Evolutionary conservation across 345 rosid genomes (phyloP).

Genomic region (Alliaria petiolata): DNA sequence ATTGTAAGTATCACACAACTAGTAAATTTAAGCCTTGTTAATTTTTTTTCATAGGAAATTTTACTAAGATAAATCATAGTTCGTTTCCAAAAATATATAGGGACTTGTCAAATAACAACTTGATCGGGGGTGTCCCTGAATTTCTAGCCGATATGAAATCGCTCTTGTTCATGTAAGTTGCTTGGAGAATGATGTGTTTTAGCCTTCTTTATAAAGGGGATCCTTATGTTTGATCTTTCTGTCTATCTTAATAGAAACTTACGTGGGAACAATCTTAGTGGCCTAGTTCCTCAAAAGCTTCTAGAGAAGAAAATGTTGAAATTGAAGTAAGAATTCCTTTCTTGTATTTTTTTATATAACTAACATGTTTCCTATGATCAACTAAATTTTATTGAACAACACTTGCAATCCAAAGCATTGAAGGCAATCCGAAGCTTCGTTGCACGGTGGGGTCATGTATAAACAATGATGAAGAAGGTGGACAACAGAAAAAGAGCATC

Average conservation of each 20-base stretch:
- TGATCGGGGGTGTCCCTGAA: slow-evolving; percentile 41
- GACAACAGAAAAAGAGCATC: not conserved
- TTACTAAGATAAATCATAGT: not conserved
- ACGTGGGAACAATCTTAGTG: slow-evolving; percentile 35
- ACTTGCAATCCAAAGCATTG: not conserved
- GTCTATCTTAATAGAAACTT: slow-evolving; percentile 31
- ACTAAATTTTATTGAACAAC: not conserved
- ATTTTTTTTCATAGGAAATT: not conserved
- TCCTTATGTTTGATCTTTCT: not conserved
- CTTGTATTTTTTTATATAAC: not conserved
- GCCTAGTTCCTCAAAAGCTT: slow-evolving; percentile 33
- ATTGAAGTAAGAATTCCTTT: not conserved
- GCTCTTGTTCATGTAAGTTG: slow-evolving; percentile 41
- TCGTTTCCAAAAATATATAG: slow-evolving; percentile 12
- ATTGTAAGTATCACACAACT: slow-evolving; percentile 35
- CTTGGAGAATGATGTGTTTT: not conserved
- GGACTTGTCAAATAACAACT: slow-evolving; percentile 44
- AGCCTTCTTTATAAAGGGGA: not conserved
- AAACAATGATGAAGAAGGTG: not conserved
- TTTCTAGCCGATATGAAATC: slow-evolving; percentile 37
- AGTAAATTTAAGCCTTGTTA: no score
- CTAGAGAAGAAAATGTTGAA: slow-evolving; percentile 11
- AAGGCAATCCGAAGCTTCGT: not conserved
- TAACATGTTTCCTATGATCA: no score
- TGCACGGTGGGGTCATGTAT: not conserved